Evolutionary conservation across 345 rosid species (phyloP), one percentile per base, ranked within the genome.

Genomic region (Populus euphratica): DNA sequence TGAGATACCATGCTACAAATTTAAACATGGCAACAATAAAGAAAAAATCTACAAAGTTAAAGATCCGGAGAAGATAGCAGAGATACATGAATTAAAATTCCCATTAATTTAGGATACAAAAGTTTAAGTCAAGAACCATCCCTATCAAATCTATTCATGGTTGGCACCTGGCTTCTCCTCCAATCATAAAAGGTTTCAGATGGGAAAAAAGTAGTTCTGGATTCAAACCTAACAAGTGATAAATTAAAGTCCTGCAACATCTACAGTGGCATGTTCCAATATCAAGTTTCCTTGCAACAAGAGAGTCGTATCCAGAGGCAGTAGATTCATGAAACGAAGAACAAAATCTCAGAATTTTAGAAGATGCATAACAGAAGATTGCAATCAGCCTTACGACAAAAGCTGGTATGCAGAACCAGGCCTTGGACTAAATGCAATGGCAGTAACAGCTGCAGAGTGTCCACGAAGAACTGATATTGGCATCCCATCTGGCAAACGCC

Each of bases 401-500:
- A 96, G 97, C 90, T 92, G 98, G 89, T 89, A 91, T 5, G 87
- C 80, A 80, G 94, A 91, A 77, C 92, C 91, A 73, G 96, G 98
- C 86, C 97, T 92, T 72, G 99, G 99, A 85, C 97, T 92, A 85
- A 96, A 96, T 64, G 91, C 94, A 81, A 96, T 90, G 54, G 99
- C 97, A 82, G 99, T 96, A 76, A 96, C 99, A 78, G 92, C 97
- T 80, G 90, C 98, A 44, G 91, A 89, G 75, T 96, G 99, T 74
- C 99, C 99, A 31, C 93, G 96, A 36, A 96, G 86, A 73, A 96
- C 91, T 39, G 99, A 94, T 82, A 96, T 88, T 67, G 98, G 99
- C 77, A 85, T 86, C 80, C 99, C 99, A 83, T 96, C 99, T 73
- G 99, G 91, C 86, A 96, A 81, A 81, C 95, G 97, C 99, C 99